Base-by-base conservation (phyloP, 768 basidiomycete genomes). In the Mrakia hoshinonis region DNA sequence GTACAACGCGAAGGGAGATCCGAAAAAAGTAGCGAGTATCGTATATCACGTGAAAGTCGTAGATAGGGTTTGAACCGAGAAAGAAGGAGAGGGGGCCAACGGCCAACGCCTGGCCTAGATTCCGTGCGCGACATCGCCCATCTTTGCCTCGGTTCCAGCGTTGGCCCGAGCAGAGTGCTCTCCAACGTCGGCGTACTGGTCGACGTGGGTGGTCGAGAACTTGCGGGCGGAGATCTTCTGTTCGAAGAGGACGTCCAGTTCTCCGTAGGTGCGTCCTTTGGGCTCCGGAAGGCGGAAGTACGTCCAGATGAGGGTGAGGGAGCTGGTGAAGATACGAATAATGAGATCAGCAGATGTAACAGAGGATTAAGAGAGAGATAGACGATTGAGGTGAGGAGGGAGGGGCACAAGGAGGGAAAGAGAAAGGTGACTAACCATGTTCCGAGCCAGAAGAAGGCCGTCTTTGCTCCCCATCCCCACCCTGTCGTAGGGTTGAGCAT, bases 181-280 rank as follows among this genome's bases (percentile, higher is more conserved):
- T 10, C 51, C 51, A 26, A 22, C 26, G 22, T 61, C 60, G 22
- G n/a, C 38, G 31, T 24, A 62, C 58, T 62, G 74, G 12, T 71
- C 76, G 63, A 77, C 77, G 34, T 78, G 72, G 51, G 79, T 79
- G 31, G 72, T 69, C 20, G 70, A 66, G 77, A 80, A 80, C 64
- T 77, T 75, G 71, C 79, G 75, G 18, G 79, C 81, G 6, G 79
- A 73, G 20, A 82, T 74, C 5, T 72, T 62, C 49, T 78, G 65
- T 70, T 80, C 79, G 72, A 82, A 82, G 48, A 82, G 75, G 38
- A 81, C 55, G 73, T 81, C 81, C 63, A 82, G 75, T 73, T 82
- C 81, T 29, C 78, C 77, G 69, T 77, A 18, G 34, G 77, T 76
- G 65, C 79, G 69, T 24, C 76, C 78, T 71, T 77, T 62, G 13